Conservation (phyloP, 371 early-diverging fungal species). For the Lichtheimia corymbifera region DNA sequence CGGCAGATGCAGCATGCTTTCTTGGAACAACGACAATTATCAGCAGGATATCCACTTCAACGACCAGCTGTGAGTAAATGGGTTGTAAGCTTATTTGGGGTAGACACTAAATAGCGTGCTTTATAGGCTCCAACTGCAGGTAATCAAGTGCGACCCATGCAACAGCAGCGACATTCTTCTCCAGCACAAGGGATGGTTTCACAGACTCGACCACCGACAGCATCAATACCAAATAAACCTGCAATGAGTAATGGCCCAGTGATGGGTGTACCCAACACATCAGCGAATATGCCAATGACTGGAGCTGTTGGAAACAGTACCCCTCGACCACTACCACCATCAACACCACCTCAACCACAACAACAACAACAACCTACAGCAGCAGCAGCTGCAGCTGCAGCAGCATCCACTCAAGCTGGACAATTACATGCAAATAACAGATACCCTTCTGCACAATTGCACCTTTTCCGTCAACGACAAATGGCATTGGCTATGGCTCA, state of each 20-base stretch:
- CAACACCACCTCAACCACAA: slow-evolving; percentile 3
- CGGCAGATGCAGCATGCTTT: slow-evolving; percentile 67
- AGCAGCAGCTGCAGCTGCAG: slow-evolving; percentile 11
- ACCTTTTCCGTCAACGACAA: slow-evolving; percentile 47
- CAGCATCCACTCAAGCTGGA: slow-evolving; percentile 14
- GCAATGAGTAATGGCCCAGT: not conserved
- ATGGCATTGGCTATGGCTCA: slow-evolving; percentile 32
- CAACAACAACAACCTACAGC: slow-evolving; percentile 25
- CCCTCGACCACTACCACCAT: slow-evolving; percentile 9
- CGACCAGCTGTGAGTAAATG: slow-evolving; percentile 17
- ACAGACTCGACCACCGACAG: slow-evolving; percentile 1
- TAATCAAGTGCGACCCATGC: not conserved
- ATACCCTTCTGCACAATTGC: slow-evolving; percentile 53
- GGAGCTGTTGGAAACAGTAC: slow-evolving; percentile 40
- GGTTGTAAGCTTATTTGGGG: slow-evolving; percentile 31
- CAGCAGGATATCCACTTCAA: slow-evolving; percentile 45
- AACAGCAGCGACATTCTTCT: slow-evolving; percentile 1
- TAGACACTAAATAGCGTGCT: not conserved
- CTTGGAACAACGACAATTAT: slow-evolving; percentile 68
- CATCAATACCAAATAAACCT: not conserved
- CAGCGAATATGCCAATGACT: slow-evolving; percentile 10
- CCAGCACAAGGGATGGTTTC: slow-evolving; percentile 3
- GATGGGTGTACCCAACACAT: not conserved
- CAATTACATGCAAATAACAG: slow-evolving; percentile 14
- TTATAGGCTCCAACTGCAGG: not conserved